Conservation (phyloP, 2,329 filamentous ascomycete species). For the Emergomyces pasteurianus region DNA sequence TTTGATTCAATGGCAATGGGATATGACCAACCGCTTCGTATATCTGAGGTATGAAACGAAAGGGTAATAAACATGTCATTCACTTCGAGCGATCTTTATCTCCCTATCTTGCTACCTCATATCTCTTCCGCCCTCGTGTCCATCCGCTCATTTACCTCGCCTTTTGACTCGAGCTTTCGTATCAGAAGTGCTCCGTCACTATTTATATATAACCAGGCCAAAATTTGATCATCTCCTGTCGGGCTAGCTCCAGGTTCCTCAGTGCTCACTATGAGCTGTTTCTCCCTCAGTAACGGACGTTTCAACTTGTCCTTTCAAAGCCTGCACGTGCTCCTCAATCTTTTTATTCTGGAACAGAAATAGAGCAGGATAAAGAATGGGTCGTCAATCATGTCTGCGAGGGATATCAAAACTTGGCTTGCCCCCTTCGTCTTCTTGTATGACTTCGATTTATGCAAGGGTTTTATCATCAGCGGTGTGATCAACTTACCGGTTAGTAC, state of each 20-base stretch:
- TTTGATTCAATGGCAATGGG: background rate
- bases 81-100: background rate
- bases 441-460: background rate
- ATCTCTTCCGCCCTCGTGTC: background rate
- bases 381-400: conserved; percentile 1
- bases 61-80: background rate
- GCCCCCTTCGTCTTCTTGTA: background rate
- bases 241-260: background rate
- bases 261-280: background rate
- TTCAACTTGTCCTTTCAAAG: background rate
- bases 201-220: background rate
- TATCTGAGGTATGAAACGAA: background rate
- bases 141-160: background rate
- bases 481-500: conserved; percentile 1
- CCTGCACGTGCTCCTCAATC: conserved; percentile 2
- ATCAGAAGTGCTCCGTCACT: background rate
- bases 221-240: background rate
- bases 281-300: background rate
- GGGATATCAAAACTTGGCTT: background rate
- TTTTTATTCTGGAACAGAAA: conserved; percentile 3
- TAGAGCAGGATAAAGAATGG: conserved; percentile 1
- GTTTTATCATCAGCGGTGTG: background rate
- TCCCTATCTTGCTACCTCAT: background rate
- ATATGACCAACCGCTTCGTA: background rate
- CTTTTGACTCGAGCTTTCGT: background rate